Evolutionary conservation across 345 rosid genomes (phyloP).

Genomic region (Sisymbrium altissimum): DNA sequence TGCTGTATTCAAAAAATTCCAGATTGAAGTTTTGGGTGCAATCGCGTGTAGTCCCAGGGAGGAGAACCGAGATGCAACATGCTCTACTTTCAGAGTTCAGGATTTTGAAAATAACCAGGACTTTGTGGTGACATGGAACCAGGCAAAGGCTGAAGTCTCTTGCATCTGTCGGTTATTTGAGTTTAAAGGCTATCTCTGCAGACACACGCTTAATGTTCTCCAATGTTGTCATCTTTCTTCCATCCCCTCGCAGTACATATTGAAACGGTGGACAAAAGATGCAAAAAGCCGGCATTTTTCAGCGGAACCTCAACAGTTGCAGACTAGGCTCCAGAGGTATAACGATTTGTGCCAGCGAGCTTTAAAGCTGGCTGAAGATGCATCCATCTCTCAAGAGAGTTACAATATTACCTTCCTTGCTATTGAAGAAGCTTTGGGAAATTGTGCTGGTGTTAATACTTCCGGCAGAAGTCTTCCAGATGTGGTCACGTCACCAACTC

Average conservation of each 20-base stretch:
- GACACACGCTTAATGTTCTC: slow-evolving; percentile 66
- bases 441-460: slow-evolving; percentile 50
- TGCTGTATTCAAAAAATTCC: slow-evolving; percentile 63
- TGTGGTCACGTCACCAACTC: slow-evolving; percentile 44
- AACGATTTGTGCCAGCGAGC: slow-evolving; percentile 52
- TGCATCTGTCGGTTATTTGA: slow-evolving; percentile 60
- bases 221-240: slow-evolving; percentile 55
- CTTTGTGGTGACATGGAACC: slow-evolving; percentile 55
- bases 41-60: slow-evolving; percentile 61
- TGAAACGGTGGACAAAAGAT: slow-evolving; percentile 75
- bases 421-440: slow-evolving; percentile 55
- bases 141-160: slow-evolving; percentile 48
- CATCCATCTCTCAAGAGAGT: slow-evolving; percentile 57
- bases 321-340: slow-evolving; percentile 53
- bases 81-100: slow-evolving; percentile 51
- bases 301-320: slow-evolving; percentile 50
- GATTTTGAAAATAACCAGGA: slow-evolving; percentile 55
- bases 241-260: slow-evolving; percentile 55
- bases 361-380: slow-evolving; percentile 57
- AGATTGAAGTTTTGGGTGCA: slow-evolving; percentile 62
- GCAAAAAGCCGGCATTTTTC: slow-evolving; percentile 47
- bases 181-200: slow-evolving; percentile 63
- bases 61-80: slow-evolving; percentile 50
- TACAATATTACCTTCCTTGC: slow-evolving; percentile 55
- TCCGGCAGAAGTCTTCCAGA: slow-evolving; percentile 52